Conservation (phyloP, 1,284 basidiomycete species). For the Ceratobasidium sp. region DNA sequence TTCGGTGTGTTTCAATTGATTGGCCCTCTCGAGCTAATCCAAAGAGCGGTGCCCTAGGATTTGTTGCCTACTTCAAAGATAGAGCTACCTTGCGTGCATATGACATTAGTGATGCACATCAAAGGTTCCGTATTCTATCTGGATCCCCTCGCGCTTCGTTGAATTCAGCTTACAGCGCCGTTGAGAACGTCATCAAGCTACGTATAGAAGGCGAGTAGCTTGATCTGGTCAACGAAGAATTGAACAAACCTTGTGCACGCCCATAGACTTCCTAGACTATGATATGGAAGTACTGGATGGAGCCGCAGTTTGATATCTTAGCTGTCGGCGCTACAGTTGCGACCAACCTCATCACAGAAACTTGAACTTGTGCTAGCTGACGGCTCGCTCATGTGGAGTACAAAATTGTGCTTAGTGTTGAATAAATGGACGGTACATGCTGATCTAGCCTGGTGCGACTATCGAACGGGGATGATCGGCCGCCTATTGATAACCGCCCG, state of each 20-base stretch:
- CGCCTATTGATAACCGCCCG: too few relatives aligned
- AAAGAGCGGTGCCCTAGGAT: not conserved
- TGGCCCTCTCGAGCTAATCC: not conserved
- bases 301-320: not conserved
- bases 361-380: too few relatives aligned
- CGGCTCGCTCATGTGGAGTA: too few relatives aligned
- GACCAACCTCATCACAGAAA: too few relatives aligned
- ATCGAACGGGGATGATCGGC: not conserved
- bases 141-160: not conserved
- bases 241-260: not conserved
- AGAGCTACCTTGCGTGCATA: not conserved
- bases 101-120: not conserved
- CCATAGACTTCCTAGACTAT: constrained; percentile 6
- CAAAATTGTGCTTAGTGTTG: too few relatives aligned
- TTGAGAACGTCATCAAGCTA: not conserved
- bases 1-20: not conserved
- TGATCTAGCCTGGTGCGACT: not conserved
- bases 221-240: too few relatives aligned
- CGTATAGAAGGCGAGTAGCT: not conserved
- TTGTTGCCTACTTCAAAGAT: constrained; percentile 5
- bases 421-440: too few relatives aligned
- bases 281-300: constrained; percentile 6
- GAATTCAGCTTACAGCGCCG: not conserved
- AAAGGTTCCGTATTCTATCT: not conserved
- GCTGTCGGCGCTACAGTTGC: too few relatives aligned